Conservation (phyloP, 805 yeast species). For the Candida silvatica region DNA sequence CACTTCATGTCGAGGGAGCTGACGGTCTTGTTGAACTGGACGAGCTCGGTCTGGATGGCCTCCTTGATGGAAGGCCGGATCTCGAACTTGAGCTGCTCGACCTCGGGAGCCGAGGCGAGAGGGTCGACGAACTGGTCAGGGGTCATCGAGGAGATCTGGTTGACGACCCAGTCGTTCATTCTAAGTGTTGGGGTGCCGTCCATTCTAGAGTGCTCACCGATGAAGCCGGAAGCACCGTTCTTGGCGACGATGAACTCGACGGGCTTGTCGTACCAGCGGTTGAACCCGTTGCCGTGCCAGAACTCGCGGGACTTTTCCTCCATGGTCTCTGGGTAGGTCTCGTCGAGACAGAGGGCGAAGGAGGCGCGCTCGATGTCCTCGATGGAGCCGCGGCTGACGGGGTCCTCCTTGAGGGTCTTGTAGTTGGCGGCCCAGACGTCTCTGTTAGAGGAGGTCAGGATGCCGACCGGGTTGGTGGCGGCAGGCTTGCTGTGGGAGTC, state of each 20-base stretch:
- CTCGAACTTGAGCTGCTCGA: constrained; percentile 42
- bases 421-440: constrained; percentile 69
- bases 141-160: constrained; percentile 37
- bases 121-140: constrained; percentile 11
- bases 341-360: constrained; percentile 76
- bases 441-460: constrained; percentile 76
- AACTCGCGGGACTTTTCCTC: constrained; percentile 77
- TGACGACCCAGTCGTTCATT: constrained; percentile 68
- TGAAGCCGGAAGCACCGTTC: constrained; percentile 84
- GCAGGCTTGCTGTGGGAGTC: constrained; percentile 23
- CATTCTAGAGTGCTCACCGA: constrained; percentile 97
- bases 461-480: constrained; percentile 57
- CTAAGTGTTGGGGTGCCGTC: constrained; percentile 95
- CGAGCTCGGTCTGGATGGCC: constrained; percentile 48
- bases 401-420: constrained; percentile 45
- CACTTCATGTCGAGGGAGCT: constrained; percentile 66
- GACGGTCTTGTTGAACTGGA: constrained; percentile 44
- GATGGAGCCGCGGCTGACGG: constrained; percentile 52
- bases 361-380: constrained; percentile 69
- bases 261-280: constrained; percentile 93
- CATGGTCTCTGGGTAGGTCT: constrained; percentile 58
- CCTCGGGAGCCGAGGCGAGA: neutral
- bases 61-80: constrained; percentile 41
- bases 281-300: constrained; percentile 95
- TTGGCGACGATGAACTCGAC: constrained; percentile 72